Conservation (phyloP, 2,329 filamentous ascomycete genomes). For the Magnaporthiopsis rhizophila region DNA sequence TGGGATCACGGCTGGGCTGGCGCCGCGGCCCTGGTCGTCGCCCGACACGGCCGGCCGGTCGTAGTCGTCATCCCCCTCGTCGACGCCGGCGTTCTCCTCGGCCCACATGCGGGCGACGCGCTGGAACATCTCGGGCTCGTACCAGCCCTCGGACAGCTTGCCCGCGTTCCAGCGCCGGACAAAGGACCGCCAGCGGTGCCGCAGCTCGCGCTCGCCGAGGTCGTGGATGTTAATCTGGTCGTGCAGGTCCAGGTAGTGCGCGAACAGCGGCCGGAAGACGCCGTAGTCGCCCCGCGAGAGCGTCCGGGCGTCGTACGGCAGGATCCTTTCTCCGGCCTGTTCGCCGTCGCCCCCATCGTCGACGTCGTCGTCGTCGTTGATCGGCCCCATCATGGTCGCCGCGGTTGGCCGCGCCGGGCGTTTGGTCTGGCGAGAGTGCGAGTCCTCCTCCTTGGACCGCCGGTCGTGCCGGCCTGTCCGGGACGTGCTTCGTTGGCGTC, state of each 20-base stretch:
- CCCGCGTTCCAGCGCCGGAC: slow-evolving; percentile 84
- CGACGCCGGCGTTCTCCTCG: slow-evolving; percentile 28
- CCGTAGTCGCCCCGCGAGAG: slow-evolving; percentile 64
- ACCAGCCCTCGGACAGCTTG: slow-evolving; percentile 87
- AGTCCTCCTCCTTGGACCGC: slow-evolving; percentile 16
- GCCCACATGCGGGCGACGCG: slow-evolving; percentile 24
- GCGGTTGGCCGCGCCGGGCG: slow-evolving; percentile 4
- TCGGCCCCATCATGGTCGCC: slow-evolving; percentile 2
- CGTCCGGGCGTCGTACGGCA: slow-evolving; percentile 59
- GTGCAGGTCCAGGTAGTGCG: slow-evolving; percentile 80
- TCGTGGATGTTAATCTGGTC: slow-evolving; percentile 64
- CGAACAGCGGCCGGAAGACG: slow-evolving; percentile 64
- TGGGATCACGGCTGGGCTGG: neutral
- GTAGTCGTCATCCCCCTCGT: slow-evolving; percentile 14
- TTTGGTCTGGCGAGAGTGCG: neutral
- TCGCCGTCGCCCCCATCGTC: slow-evolving; percentile 13
- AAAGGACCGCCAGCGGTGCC: slow-evolving; percentile 91
- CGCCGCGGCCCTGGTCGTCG: neutral
- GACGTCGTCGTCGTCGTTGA: slow-evolving; percentile 16
- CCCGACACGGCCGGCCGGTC: neutral
- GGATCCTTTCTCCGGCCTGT: slow-evolving; percentile 19
- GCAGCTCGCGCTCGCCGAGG: slow-evolving; percentile 66
- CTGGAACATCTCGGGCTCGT: slow-evolving; percentile 65
- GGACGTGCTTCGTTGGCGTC: slow-evolving; percentile 32
- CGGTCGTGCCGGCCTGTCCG: slow-evolving; percentile 29